Percentiles rank a stretch among this genome's conserved stretches.
These are phyloP conservation scores for Bryoglossum gracile DNA, from an alignment of 495 filamentous ascomycete species.

Conservation along the genomic window DNA sequence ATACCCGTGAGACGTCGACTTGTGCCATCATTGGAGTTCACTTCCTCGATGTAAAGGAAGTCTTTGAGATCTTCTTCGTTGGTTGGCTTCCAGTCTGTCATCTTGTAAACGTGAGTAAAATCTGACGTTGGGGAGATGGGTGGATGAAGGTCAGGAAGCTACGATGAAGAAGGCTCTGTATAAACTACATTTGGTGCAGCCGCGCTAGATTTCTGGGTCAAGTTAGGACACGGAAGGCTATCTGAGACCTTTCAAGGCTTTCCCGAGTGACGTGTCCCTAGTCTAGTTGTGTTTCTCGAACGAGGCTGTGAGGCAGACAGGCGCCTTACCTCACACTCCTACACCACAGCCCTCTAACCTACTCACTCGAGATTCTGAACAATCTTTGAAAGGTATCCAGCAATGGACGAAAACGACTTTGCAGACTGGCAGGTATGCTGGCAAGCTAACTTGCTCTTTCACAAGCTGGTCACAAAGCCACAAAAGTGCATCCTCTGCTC, in stretches of 20 bases:
- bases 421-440: slow-evolving; percentile 9
- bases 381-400: neutral
- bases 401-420: slow-evolving; percentile 7
- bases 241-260: too few relatives aligned
- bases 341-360: neutral
- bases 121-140: neutral
- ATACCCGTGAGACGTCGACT: neutral
- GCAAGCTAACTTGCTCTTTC: neutral
- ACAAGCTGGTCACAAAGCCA: neutral
- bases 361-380: neutral
- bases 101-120: neutral
- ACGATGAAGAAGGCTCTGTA: neutral
- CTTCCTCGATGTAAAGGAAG: slow-evolving; percentile 7
- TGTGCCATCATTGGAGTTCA: slow-evolving; percentile 8
- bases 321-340: too few relatives aligned
- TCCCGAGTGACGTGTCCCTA: too few relatives aligned
- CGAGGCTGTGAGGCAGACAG: too few relatives aligned
- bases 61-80: neutral
- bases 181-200: too few relatives aligned
- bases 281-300: too few relatives aligned
- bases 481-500: neutral
- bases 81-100: slow-evolving; percentile 7
- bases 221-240: too few relatives aligned
- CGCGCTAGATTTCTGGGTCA: too few relatives aligned
- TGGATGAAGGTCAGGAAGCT: neutral